phyloP scores from a whole-genome alignment of 805 yeast genomes.

The Wickerhamiella brachini region DNA sequence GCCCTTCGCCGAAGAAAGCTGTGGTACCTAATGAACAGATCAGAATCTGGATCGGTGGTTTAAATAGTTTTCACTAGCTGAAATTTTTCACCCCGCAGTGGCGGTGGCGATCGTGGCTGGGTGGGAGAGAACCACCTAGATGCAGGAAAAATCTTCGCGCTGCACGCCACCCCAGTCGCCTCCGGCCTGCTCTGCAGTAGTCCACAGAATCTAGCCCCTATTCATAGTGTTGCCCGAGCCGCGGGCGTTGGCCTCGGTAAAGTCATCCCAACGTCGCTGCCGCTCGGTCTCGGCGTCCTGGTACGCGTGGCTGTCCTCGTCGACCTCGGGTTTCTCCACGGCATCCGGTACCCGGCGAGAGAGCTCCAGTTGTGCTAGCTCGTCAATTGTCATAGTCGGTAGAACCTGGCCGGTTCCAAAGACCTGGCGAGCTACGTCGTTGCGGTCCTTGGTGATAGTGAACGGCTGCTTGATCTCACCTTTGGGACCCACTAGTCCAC shows the following conservation, averaged over 20 bases:
- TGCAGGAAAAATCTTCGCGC: not conserved
- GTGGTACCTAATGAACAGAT: not conserved
- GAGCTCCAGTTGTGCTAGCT: conserved; percentile 72
- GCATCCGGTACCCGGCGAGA: conserved; percentile 54
- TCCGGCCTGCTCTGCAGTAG: no score
- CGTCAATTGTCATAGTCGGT: conserved; percentile 93
- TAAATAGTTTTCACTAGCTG: not conserved
- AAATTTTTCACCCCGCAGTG: not conserved
- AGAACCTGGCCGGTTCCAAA: conserved; percentile 84
- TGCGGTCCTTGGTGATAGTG: conserved; percentile 40
- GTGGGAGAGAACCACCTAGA: not conserved
- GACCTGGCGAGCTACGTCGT: conserved; percentile 46
- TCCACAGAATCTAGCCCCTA: conserved; percentile 33
- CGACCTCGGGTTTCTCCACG: conserved; percentile 28
- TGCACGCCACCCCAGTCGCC: no score
- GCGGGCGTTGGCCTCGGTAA: conserved; percentile 67
- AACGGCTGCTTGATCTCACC: conserved; percentile 82
- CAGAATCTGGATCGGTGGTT: not conserved
- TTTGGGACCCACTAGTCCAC: conserved; percentile 23
- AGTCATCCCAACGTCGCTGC: conserved; percentile 85
- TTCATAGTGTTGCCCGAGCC: conserved; percentile 86
- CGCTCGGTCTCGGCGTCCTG: conserved; percentile 58
- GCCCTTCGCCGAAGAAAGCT: not conserved
- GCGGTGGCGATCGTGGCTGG: not conserved
- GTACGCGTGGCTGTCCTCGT: conserved; percentile 48